Conservation (phyloP, 2,329 filamentous ascomycete genomes). For the Xylariaceae sp. region DNA sequence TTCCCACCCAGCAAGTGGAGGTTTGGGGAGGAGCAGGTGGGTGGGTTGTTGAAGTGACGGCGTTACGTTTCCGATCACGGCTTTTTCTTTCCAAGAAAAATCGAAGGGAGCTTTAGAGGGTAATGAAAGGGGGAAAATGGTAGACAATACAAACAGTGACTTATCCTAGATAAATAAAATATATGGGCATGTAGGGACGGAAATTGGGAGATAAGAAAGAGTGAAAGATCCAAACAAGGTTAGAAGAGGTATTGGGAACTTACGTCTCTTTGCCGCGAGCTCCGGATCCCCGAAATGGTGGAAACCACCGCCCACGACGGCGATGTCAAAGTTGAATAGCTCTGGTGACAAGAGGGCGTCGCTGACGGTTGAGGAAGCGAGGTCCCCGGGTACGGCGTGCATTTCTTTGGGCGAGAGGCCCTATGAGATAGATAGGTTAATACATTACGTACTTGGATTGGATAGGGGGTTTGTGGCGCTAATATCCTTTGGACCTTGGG, state of each 20-base stretch:
- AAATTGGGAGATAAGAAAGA: not conserved
- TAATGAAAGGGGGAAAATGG: too few species aligned
- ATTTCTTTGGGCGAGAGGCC: conserved; percentile 60
- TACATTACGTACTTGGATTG: not conserved
- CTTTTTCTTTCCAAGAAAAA: too few species aligned
- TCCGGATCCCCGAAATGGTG: conserved; percentile 73
- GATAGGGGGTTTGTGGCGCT: too few species aligned
- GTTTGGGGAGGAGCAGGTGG: too few species aligned
- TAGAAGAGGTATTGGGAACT: conserved; percentile 2
- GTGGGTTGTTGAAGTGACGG: too few species aligned
- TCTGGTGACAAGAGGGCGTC: conserved; percentile 63
- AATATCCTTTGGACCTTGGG: too few species aligned
- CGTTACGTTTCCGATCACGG: too few species aligned
- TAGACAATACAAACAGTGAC: too few species aligned
- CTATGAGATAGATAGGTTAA: conserved; percentile 38
- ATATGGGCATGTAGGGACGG: too few species aligned
- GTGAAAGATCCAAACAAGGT: not conserved
- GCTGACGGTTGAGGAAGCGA: conserved; percentile 54
- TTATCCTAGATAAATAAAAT: too few species aligned
- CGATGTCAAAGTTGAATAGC: conserved; percentile 74
- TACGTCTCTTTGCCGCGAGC: conserved; percentile 41
- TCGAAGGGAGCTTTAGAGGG: too few species aligned
- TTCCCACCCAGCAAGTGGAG: too few species aligned
- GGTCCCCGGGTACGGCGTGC: conserved; percentile 63
- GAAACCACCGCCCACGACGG: conserved; percentile 66